Evolutionary conservation across 2,329 filamentous ascomycete genomes (phyloP), one percentile per base, ranked within the genome.

Genomic region (Arachnomyces sp.): DNA sequence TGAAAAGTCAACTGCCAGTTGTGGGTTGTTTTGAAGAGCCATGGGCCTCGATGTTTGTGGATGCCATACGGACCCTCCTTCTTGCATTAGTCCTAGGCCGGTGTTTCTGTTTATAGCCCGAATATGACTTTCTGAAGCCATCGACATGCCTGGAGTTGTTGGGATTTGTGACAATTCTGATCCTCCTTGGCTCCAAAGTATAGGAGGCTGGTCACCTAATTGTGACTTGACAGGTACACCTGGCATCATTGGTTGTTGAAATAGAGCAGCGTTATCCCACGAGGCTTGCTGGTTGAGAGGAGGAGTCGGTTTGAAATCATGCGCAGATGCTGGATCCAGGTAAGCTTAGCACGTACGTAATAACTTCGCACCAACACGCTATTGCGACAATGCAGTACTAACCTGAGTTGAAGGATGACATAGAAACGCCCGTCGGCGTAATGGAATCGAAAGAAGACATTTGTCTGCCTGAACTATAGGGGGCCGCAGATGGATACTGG

Each of bases 211-310:
- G 36, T 58, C 59, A 47, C 59, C 53, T 57, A 65, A 60, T 34
- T 49, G 49, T 4, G 45, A 34, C 42, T 60, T 62, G 15, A 44
- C 48, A 7, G 54, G 49, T 28, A 49, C 45, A 2, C 49, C 50
- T n/a, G 57, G 52, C 25, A 64, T 40, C 42, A 60, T 45, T 31
- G 63, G 60, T 4, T 57, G 56, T 35, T 62, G 60, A 14, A 55
- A 53, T 34, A 64, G 57, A 13, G 58, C 58, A 16, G 61, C 55
- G 35, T 61, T 57, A 32, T 65, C 59, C 63, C 63, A 65, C 7
- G 56, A 48, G 3, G 60, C 55, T 13, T 57, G 55, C 3, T 56
- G 49, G 32, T 62, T 57, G 41, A 64, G 54, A 9, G 59, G 43
- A 31, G 52, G 54, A 16, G 54, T 49, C 14, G 59, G 40, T 31